These are phyloP conservation scores for Otatea glauca DNA, from an alignment of 176 grass and related monocot species.

Conservation along the genomic window DNA sequence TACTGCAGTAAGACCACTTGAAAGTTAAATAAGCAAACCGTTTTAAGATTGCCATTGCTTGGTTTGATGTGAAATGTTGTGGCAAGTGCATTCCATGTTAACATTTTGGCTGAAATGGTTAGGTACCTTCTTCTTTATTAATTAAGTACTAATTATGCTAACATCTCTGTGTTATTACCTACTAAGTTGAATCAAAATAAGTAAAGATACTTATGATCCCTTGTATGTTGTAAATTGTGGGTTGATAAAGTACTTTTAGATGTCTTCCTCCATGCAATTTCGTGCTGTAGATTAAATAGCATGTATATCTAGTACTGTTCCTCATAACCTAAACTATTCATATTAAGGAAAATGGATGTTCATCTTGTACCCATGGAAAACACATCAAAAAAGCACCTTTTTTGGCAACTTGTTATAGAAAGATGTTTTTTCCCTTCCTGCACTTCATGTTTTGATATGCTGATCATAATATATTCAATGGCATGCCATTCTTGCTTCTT, in stretches of 20 bases:
- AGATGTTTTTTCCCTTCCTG: too few species aligned
- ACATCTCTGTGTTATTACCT: not conserved
- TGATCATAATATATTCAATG: not conserved
- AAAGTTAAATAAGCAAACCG: not conserved
- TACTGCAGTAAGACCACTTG: not conserved
- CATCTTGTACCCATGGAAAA: not conserved
- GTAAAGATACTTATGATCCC: not conserved
- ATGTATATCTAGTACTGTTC: not conserved
- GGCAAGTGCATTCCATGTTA: not conserved
- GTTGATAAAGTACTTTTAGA: not conserved
- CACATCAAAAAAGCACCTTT: not conserved
- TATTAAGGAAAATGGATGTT: not conserved
- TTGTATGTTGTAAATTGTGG: not conserved
- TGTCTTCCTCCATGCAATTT: not conserved
- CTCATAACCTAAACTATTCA: not conserved
- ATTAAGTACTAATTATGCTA: not conserved
- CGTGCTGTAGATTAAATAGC: not conserved
- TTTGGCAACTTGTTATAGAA: not conserved
- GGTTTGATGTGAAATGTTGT: not conserved
- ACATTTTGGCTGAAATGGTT: not conserved
- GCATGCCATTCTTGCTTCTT: not conserved
- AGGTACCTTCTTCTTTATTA: not conserved
- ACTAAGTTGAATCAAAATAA: not conserved
- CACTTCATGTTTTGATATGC: not conserved
- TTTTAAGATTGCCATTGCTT: not conserved